These are phyloP conservation scores for Hansfordia pulvinata DNA, from an alignment of 2,329 filamentous ascomycete genomes.

Conservation along the genomic window DNA sequence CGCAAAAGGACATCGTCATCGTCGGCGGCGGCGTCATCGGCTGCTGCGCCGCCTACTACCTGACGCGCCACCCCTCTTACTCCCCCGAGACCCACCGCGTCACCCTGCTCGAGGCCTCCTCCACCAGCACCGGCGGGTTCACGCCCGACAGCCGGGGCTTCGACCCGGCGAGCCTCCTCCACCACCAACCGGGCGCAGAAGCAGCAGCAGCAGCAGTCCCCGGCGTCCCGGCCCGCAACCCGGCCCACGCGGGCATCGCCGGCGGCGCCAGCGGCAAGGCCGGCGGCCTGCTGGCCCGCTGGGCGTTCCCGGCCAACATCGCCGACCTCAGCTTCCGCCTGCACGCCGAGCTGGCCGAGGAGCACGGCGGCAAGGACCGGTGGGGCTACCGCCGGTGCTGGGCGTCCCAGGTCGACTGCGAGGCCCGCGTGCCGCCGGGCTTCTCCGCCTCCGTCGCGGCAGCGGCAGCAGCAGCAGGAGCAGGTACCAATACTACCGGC, in stretches of 20 bases:
- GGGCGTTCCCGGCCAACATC: conserved; percentile 60
- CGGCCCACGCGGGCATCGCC: conserved; percentile 39
- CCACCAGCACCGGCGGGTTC: conserved; percentile 20
- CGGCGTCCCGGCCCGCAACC: conserved; percentile 9
- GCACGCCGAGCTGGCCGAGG: conserved; percentile 54
- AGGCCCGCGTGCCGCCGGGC: conserved; percentile 13
- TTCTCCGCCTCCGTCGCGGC: conserved; percentile 2
- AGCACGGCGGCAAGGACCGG: conserved; percentile 50
- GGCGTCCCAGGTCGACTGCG: conserved; percentile 17
- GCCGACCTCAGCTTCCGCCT: conserved; percentile 58
- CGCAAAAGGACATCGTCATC: conserved; percentile 16
- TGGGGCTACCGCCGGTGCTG: conserved; percentile 54
- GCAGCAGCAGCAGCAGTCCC: not conserved
- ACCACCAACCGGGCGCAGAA: not conserved
- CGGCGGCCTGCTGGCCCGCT: conserved; percentile 58
- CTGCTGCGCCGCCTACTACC: conserved; percentile 59
- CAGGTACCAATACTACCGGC: conserved; percentile 1
- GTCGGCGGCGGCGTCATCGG: conserved; percentile 65
- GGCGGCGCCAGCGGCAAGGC: conserved; percentile 68
- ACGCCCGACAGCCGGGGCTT: conserved; percentile 17
- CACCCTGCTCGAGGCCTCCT: conserved; percentile 58
- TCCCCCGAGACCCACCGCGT: conserved; percentile 50
- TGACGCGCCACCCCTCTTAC: conserved; percentile 58
- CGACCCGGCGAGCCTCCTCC: conserved; percentile 15
- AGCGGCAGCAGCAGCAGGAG: not conserved